Conservation (phyloP, 2,329 filamentous ascomycete genomes). For the Xylaria sp. region DNA sequence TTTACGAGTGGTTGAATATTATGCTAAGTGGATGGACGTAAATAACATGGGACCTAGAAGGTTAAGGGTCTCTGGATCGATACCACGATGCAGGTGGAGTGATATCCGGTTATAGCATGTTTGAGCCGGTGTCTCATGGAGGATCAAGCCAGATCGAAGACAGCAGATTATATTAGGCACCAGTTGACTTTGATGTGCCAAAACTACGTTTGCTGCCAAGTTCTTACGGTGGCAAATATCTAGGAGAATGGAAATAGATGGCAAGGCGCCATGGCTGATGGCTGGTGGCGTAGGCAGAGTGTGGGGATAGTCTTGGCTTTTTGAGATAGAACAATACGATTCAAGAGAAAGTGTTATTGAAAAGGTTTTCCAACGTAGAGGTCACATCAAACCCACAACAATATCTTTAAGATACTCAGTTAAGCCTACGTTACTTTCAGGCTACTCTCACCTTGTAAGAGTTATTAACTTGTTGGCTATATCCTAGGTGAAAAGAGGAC, state of each 20-base stretch:
- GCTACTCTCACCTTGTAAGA: neutral
- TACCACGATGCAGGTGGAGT: neutral
- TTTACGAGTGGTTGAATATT: neutral
- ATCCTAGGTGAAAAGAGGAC: too few relatives aligned
- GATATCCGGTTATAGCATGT: neutral
- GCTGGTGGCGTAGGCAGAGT: neutral
- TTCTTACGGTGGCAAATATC: neutral
- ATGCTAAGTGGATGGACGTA: neutral
- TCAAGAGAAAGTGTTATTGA: slow-evolving; percentile 3
- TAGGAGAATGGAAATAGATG: slow-evolving; percentile 6
- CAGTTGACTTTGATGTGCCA: neutral
- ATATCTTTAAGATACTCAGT: neutral
- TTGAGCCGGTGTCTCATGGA: slow-evolving; percentile 4
- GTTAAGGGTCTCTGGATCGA: neutral
- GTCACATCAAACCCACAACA: neutral
- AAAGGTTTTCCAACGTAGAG: neutral
- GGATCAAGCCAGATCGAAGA: slow-evolving; percentile 1
- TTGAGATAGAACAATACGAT: slow-evolving; percentile 33
- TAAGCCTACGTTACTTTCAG: too few relatives aligned
- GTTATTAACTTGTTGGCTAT: neutral
- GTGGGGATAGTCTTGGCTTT: slow-evolving; percentile 18
- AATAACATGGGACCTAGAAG: neutral
- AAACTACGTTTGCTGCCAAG: neutral
- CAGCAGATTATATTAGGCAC: neutral
- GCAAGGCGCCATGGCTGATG: neutral